Evolutionary conservation across 805 yeast species (phyloP).

Genomic region (Dipodascopsis tothii): DNA sequence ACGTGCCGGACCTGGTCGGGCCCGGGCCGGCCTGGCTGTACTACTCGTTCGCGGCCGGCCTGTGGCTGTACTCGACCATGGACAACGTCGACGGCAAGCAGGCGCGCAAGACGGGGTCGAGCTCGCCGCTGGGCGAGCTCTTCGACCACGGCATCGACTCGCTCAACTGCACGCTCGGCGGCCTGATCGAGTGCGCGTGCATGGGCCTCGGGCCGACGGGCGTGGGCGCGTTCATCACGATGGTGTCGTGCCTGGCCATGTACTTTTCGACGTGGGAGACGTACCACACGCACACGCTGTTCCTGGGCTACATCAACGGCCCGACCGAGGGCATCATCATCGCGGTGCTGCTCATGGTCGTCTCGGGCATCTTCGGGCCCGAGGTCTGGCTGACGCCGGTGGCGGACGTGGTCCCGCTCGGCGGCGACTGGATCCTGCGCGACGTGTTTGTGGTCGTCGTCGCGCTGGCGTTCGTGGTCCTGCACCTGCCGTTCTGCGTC

Average conservation of each 20-base stretch:
- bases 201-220: slow-evolving; percentile 71
- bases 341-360: slow-evolving; percentile 48
- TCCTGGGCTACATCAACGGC: slow-evolving; percentile 75
- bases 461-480: slow-evolving; percentile 36
- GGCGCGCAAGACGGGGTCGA: slow-evolving; percentile 87
- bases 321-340: slow-evolving; percentile 91
- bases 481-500: slow-evolving; percentile 62
- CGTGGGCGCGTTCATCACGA: slow-evolving; percentile 66
- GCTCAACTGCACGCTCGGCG: slow-evolving; percentile 70
- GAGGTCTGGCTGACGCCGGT: slow-evolving; percentile 51
- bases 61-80: slow-evolving; percentile 89
- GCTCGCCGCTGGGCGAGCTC: slow-evolving; percentile 90
- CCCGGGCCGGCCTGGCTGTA: slow-evolving; percentile 70
- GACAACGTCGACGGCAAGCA: slow-evolving; percentile 97
- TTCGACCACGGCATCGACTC: slow-evolving; percentile 85
- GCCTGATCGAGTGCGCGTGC: slow-evolving; percentile 67
- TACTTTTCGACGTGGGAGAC: slow-evolving; percentile 28
- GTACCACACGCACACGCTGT: slow-evolving; percentile 42
- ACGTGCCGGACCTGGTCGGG: slow-evolving; percentile 59
- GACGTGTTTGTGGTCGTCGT: slow-evolving; percentile 29
- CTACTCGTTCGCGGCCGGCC: slow-evolving; percentile 67
- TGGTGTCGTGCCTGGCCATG: slow-evolving; percentile 55
- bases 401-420: slow-evolving; percentile 30
- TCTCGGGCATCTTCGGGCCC: slow-evolving; percentile 67
- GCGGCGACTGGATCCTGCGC: slow-evolving; percentile 39